These are phyloP conservation scores for Pisolithus tinctorius DNA, from an alignment of 768 basidiomycete species.

Conservation along the genomic window DNA sequence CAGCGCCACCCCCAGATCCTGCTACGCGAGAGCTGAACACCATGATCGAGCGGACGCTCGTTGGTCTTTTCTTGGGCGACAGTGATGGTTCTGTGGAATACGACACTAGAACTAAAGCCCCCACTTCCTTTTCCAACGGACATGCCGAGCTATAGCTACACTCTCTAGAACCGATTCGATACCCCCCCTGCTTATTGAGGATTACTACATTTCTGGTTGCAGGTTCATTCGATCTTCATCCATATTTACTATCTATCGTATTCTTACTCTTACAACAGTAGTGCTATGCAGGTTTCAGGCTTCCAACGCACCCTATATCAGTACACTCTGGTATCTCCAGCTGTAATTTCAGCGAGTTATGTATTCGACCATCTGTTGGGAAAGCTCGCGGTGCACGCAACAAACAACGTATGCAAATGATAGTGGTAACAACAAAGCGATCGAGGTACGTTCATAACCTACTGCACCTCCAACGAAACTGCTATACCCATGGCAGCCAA, in stretches of 20 bases:
- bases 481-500: constrained; percentile 98
- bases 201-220: not conserved
- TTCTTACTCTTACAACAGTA: constrained; percentile 6
- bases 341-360: constrained; percentile 13
- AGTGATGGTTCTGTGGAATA: not conserved
- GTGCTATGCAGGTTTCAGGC: not conserved
- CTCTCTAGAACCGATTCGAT: constrained; percentile 7
- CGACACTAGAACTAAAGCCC: not conserved
- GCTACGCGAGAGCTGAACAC: constrained; percentile 8
- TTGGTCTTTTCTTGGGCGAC: constrained; percentile 39
- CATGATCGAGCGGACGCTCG: constrained; percentile 41
- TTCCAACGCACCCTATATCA: constrained; percentile 3
- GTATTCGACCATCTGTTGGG: constrained; percentile 3
- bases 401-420: no score
- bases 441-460: not conserved
- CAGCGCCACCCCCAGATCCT: constrained; percentile 30
- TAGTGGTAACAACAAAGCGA: not conserved
- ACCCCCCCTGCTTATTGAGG: constrained; percentile 1
- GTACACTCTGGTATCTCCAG: constrained; percentile 7
- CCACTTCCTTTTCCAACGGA: not conserved
- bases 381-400: not conserved
- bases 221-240: constrained; percentile 1
- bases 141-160: not conserved
- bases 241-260: not conserved
- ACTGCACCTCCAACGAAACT: constrained; percentile 74